phyloP scores from a whole-genome alignment of 768 basidiomycete genomes.

The Tricholomella constricta region DNA sequence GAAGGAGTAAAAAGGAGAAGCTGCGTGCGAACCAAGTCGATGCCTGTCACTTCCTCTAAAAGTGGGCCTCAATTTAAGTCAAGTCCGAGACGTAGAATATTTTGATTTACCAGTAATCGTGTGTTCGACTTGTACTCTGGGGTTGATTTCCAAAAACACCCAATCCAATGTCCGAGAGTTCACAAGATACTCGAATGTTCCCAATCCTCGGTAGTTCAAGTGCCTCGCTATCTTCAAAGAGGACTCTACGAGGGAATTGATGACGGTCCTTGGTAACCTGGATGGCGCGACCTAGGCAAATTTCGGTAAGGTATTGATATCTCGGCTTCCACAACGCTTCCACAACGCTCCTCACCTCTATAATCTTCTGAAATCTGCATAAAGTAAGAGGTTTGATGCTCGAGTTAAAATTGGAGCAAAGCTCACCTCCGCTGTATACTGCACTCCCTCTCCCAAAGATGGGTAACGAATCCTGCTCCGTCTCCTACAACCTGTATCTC shows the following conservation, averaged over 20 bases:
- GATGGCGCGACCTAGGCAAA: conserved; percentile 61
- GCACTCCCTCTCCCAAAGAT: conserved; percentile 91
- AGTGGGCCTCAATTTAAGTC: not conserved
- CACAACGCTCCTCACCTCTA: conserved; percentile 55
- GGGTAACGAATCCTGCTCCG: conserved; percentile 72
- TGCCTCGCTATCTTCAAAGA: conserved; percentile 78
- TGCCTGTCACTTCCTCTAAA: conserved; percentile 83
- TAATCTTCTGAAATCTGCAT: conserved; percentile 72
- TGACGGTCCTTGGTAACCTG: conserved; percentile 66
- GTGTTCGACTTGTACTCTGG: conserved; percentile 90
- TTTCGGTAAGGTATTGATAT: not conserved
- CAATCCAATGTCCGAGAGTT: conserved; percentile 70
- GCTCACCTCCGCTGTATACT: conserved; percentile 81
- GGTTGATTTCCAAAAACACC: conserved; percentile 54
- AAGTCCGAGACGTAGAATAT: not conserved
- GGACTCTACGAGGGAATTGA: conserved; percentile 68
- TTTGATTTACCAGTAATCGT: conserved; percentile 74
- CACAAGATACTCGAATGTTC: conserved; percentile 88
- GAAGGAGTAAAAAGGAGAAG: conserved; percentile 79
- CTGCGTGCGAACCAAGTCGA: conserved; percentile 88
- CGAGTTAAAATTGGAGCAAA: not conserved
- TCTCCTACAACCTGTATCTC: conserved; percentile 89
- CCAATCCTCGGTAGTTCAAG: conserved; percentile 82
- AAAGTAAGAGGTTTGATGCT: not conserved
- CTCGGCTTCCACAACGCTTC: no score